Evolutionary conservation across 495 filamentous ascomycete genomes (phyloP).

Genomic region (Neurospora africana): DNA sequence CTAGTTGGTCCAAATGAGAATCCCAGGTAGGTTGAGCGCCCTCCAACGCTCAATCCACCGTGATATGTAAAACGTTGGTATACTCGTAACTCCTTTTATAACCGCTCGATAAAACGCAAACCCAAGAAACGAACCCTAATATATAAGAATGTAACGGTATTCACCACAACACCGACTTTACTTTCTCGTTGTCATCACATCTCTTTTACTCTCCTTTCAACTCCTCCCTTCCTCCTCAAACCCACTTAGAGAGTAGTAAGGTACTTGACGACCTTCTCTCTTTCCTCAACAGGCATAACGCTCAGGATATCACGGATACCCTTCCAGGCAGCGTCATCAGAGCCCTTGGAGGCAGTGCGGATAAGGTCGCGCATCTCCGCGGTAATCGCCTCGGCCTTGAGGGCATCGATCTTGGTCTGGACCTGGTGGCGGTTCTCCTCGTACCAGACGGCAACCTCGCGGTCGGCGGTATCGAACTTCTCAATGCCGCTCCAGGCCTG

Average conservation of each 20-base stretch:
- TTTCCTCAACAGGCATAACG: constrained; percentile 77
- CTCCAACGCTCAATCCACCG: background rate
- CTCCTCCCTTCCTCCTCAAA: background rate
- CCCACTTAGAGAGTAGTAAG: constrained; percentile 21
- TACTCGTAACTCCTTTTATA: background rate
- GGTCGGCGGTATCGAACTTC: constrained; percentile 65
- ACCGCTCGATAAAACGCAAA: background rate
- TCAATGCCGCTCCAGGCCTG: constrained; percentile 66
- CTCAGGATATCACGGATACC: constrained; percentile 76
- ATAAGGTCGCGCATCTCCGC: constrained; percentile 70
- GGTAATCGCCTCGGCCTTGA: constrained; percentile 68
- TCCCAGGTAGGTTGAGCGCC: background rate
- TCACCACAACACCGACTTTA: background rate
- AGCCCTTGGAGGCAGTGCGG: constrained; percentile 28
- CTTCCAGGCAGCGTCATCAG: constrained; percentile 67
- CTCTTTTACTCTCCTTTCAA: background rate
- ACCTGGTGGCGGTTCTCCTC: constrained; percentile 86
- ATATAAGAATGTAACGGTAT: background rate
- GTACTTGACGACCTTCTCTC: constrained; percentile 73
- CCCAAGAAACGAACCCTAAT: background rate
- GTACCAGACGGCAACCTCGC: constrained; percentile 86
- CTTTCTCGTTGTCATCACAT: background rate
- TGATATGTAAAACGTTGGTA: background rate
- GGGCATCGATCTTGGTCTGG: constrained; percentile 62
- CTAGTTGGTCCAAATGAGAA: background rate